A percentile compares a stretch with the other conserved stretches of the same genome.
Conservation (phyloP, 2,329 filamentous ascomycete species). For the Fusarium sp. region DNA sequence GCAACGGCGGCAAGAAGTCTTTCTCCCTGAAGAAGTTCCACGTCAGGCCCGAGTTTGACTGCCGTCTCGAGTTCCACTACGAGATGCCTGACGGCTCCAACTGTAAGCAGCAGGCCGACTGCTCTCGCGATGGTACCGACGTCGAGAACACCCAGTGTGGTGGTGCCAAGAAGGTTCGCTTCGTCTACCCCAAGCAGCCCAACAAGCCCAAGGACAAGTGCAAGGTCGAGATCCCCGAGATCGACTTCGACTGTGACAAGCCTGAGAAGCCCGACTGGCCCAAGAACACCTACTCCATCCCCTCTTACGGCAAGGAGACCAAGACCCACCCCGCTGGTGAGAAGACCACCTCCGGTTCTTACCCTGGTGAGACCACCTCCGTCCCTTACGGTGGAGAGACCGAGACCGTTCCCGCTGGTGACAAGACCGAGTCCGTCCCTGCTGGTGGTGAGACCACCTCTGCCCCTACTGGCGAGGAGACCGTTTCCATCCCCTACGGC, state of each 20-base stretch:
- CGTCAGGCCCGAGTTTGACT: constrained; percentile 77
- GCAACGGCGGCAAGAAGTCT: constrained; percentile 36
- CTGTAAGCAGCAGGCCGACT: constrained; percentile 81
- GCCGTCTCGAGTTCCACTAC: constrained; percentile 86
- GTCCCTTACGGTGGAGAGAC: constrained; percentile 64
- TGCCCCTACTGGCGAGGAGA: constrained; percentile 60
- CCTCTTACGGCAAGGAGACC: constrained; percentile 13
- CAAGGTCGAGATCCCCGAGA: constrained; percentile 75
- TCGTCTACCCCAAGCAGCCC: constrained; percentile 69
- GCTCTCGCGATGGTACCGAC: constrained; percentile 72
- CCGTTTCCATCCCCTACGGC: constrained; percentile 52
- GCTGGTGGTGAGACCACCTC: constrained; percentile 51
- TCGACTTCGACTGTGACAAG: constrained; percentile 76
- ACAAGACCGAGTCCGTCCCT: constrained; percentile 22
- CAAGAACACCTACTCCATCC: constrained; percentile 31
- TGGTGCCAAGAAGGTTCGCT: constrained; percentile 83
- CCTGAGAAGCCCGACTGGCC: constrained; percentile 30
- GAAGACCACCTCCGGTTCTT: constrained; percentile 48
- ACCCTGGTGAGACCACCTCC: constrained; percentile 59
- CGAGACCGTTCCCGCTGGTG: neutral
- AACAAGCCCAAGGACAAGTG: constrained; percentile 66
- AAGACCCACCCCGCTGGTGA: constrained; percentile 16
- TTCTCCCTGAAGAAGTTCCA: constrained; percentile 83
- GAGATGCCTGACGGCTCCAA: constrained; percentile 81
- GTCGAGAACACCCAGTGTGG: constrained; percentile 90